Percentiles rank a stretch among this genome's conserved stretches.
These are phyloP conservation scores for Perkinsus olseni DNA, from an alignment of 169 alveolate species.

Conservation along the genomic window DNA sequence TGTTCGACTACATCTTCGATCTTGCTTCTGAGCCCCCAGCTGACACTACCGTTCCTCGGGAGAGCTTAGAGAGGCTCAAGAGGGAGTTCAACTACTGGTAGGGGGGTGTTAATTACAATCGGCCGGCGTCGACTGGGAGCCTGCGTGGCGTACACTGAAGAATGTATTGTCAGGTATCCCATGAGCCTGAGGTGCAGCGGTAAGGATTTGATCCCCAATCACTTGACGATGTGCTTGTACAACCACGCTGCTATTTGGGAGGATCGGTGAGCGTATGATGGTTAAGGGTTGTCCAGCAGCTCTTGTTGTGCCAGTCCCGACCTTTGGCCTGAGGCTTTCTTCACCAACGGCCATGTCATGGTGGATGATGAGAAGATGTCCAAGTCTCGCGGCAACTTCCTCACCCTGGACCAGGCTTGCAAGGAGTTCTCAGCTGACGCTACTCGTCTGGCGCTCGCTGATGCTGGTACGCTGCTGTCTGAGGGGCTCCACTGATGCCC, in stretches of 20 bases:
- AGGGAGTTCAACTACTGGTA: constrained; percentile 89
- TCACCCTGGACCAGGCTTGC: constrained; percentile 83
- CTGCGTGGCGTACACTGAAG: background rate
- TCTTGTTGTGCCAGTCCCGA: constrained; percentile 12
- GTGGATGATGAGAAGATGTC: constrained; percentile 95
- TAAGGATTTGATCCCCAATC: constrained; percentile 96
- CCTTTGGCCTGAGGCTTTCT: constrained; percentile 81
- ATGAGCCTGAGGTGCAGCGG: constrained; percentile 88
- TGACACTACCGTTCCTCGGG: constrained; percentile 47
- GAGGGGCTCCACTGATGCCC: background rate
- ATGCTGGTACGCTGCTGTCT: constrained; percentile 79
- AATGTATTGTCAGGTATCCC: constrained; percentile 47
- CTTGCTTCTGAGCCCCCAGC: constrained; percentile 63
- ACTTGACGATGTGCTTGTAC: constrained; percentile 93
- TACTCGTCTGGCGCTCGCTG: constrained; percentile 93
- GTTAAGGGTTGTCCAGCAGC: background rate
- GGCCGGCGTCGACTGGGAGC: constrained; percentile 57
- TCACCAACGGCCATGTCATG: constrained; percentile 93
- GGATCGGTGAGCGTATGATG: constrained; percentile 27
- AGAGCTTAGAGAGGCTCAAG: constrained; percentile 61
- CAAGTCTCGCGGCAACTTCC: constrained; percentile 91
- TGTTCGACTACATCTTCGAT: constrained; percentile 90
- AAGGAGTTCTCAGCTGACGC: constrained; percentile 91
- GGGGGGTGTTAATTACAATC: too few relatives aligned
- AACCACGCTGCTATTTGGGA: constrained; percentile 99